Evolutionary conservation across 495 filamentous ascomycete genomes (phyloP), one percentile per base, ranked within the genome.

Genomic region (Chaetomium tenue): DNA sequence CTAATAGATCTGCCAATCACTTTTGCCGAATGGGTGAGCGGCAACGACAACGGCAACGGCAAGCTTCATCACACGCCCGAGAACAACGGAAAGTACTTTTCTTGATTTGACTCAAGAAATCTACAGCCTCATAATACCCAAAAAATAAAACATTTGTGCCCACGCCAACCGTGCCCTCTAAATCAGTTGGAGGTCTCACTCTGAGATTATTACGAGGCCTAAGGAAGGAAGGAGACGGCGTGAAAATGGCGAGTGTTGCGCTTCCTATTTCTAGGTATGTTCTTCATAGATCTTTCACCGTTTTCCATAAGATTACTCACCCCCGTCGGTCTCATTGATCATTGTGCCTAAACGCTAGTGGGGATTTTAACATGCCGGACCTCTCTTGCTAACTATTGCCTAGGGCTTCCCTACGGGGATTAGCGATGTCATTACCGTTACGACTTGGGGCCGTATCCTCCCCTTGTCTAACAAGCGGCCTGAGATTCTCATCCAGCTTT

Each of bases 171-270:
- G 9, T 37, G 33, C 11, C 13, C 15, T 44, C 13, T 44, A 2
- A 44, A 44, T 44, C 22, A 26, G 22, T n/a, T 1, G 16, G 44
- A 25, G 48, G 23, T 16, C 9, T 15, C 3, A 11, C 40, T 15
- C 40, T 44, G 15, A 18, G 11, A 44, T 18, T 15, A 18, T 16
- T 5, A 18, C 8, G 16, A 26, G 12, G 48, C 9, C 25, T 3
- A 15, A 11, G 50, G 3, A 15, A 11, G 50, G 51, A 54, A 13
- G 51, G 26, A 37, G 0, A 37, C 23, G 46, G 3, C n/a, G 46
- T 52, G 23, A 59, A 37, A 37, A 48, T 48, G 40, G 42, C 26
- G 57, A 39, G 37, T 28, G 55, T 58, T 42, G 56, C 25, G 40
- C 40, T 16, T 30, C 25, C 56, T 20, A 5, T 59, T 5, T 37